Conservation (phyloP, 208 protist species). For the Leishmania turanica region DNA sequence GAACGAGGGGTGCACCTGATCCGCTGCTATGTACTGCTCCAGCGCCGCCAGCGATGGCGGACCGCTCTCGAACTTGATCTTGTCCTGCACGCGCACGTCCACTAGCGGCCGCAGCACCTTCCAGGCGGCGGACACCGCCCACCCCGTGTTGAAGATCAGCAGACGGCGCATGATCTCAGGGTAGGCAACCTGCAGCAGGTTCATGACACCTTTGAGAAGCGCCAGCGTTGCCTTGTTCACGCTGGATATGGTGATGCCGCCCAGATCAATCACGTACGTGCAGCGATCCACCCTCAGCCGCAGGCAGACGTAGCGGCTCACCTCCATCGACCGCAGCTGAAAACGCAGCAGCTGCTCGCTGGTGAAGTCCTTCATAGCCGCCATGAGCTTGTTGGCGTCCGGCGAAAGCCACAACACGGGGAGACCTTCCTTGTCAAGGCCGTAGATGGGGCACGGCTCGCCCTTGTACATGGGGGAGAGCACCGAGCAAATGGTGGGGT, state of each 20-base stretch:
- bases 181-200: slow-evolving; percentile 77
- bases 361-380: slow-evolving; percentile 39
- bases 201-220: slow-evolving; percentile 55
- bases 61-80: slow-evolving; percentile 73
- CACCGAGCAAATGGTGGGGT: slow-evolving; percentile 37
- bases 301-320: slow-evolving; percentile 45
- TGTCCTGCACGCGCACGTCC: slow-evolving; percentile 73
- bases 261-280: slow-evolving; percentile 79
- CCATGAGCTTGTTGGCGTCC: slow-evolving; percentile 53
- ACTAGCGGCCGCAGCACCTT: slow-evolving; percentile 78
- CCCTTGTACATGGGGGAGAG: slow-evolving; percentile 27
- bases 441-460: slow-evolving; percentile 48
- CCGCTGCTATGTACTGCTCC: slow-evolving; percentile 40
- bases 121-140: slow-evolving; percentile 75
- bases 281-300: slow-evolving; percentile 53
- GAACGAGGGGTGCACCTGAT: slow-evolving; percentile 57
- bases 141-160: slow-evolving; percentile 81
- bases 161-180: slow-evolving; percentile 80
- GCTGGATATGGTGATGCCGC: slow-evolving; percentile 59
- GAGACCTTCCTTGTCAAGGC: slow-evolving; percentile 58
- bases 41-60: slow-evolving; percentile 46
- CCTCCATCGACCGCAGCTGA: slow-evolving; percentile 74
- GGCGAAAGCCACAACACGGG: slow-evolving; percentile 74
- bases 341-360: slow-evolving; percentile 45
- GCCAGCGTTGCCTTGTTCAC: slow-evolving; percentile 54